A percentile compares a stretch with the other conserved stretches of the same genome.
Evolutionary conservation across 345 rosid genomes (phyloP).

Genomic region (Moricandia moricandioides): DNA sequence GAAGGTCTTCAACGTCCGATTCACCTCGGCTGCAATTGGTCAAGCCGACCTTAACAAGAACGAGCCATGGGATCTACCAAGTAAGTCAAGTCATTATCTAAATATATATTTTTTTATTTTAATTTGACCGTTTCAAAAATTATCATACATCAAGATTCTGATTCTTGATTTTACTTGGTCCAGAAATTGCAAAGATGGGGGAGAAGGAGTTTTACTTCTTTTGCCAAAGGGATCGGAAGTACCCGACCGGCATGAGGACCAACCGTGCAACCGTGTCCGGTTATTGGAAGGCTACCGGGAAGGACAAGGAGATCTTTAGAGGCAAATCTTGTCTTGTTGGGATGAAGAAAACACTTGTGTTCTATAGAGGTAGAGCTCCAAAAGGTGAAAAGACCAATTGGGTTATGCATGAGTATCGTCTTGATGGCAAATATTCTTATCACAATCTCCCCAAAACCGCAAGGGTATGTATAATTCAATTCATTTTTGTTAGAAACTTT

Average conservation of each 20-base stretch:
- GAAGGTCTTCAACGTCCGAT: slow-evolving; percentile 58
- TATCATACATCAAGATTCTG: slow-evolving; percentile 16
- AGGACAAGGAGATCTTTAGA: slow-evolving; percentile 77
- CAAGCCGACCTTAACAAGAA: slow-evolving; percentile 88
- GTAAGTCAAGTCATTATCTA: slow-evolving; percentile 45
- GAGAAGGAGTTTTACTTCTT: slow-evolving; percentile 95
- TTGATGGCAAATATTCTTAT: slow-evolving; percentile 79
- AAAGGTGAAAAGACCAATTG: slow-evolving; percentile 94
- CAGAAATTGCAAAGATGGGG: slow-evolving; percentile 94
- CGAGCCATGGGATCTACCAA: slow-evolving; percentile 95
- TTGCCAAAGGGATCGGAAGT: slow-evolving; percentile 86
- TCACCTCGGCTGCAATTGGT: slow-evolving; percentile 68
- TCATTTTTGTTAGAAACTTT: neutral
- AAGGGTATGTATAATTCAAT: slow-evolving; percentile 46
- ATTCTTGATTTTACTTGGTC: slow-evolving; percentile 20
- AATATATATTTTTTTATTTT: neutral
- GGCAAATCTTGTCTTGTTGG: slow-evolving; percentile 76
- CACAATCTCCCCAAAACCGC: slow-evolving; percentile 62
- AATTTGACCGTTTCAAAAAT: slow-evolving; percentile 4
- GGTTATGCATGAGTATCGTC: slow-evolving; percentile 96
- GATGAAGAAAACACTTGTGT: slow-evolving; percentile 99
- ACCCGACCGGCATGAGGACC: slow-evolving; percentile 97
- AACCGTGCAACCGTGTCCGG: slow-evolving; percentile 91
- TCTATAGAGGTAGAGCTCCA: slow-evolving; percentile 93
- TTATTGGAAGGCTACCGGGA: slow-evolving; percentile 98